Evolutionary conservation across 129 eudicot genomes (phyloP).

Genomic region (Flaveria sonorensis): DNA sequence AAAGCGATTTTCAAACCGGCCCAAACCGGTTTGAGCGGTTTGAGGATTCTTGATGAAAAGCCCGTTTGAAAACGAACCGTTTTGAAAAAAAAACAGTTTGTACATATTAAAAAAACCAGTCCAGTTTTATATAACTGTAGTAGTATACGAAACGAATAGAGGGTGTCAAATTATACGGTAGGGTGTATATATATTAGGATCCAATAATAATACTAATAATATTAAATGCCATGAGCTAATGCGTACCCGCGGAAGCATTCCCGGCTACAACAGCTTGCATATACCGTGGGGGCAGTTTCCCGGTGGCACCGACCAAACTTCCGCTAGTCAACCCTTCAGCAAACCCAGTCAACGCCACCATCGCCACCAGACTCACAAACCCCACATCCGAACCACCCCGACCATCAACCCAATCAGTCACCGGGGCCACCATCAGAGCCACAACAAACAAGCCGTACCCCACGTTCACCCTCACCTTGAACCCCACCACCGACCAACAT

Average conservation of each 20-base stretch:
- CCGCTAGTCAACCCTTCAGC: constrained; percentile 48
- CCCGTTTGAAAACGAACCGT: too few species aligned
- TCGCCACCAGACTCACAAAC: constrained; percentile 34
- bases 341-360: constrained; percentile 38
- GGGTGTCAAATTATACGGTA: too few species aligned
- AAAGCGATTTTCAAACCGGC: too few species aligned
- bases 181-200: too few species aligned
- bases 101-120: too few species aligned
- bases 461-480: constrained; percentile 31
- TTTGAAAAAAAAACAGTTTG: too few species aligned
- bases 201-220: too few species aligned
- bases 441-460: constrained; percentile 40
- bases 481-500: constrained; percentile 31
- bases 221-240: not conserved
- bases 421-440: constrained; percentile 47
- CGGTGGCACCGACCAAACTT: constrained; percentile 44
- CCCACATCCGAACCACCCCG: constrained; percentile 30
- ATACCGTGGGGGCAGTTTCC: constrained; percentile 45
- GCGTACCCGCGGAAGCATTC: constrained; percentile 53
- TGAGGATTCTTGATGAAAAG: too few species aligned
- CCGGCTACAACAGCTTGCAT: constrained; percentile 57
- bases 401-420: constrained; percentile 33
- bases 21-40: too few species aligned
- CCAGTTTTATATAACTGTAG: too few species aligned
- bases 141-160: too few species aligned